Evolutionary conservation across 768 basidiomycete genomes (phyloP).

Genomic region (Auriscalpium vulgare): DNA sequence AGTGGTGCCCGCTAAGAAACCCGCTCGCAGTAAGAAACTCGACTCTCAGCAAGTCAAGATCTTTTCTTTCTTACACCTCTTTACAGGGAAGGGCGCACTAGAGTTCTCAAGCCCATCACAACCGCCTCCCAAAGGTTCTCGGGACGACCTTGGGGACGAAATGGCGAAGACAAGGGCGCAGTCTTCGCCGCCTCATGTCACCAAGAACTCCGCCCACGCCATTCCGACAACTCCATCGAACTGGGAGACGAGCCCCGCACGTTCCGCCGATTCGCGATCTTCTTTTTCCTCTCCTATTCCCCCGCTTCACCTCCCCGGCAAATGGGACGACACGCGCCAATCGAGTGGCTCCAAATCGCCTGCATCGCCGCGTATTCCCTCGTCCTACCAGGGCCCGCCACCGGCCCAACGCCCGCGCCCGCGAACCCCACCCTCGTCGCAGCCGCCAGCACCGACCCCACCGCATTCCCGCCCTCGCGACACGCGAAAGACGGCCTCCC

Average conservation of each 20-base stretch:
- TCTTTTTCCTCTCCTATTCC: background rate
- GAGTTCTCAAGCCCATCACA: background rate
- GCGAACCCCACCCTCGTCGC: background rate
- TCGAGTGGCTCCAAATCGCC: background rate
- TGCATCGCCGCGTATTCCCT: background rate
- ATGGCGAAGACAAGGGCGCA: background rate
- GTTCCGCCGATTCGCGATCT: background rate
- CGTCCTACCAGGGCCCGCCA: background rate
- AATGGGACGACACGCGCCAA: background rate
- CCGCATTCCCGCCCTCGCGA: background rate
- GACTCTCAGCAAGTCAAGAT: background rate
- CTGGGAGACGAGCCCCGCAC: background rate
- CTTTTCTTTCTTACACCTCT: background rate
- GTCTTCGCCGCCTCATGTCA: background rate
- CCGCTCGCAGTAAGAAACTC: background rate
- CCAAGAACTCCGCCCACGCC: background rate
- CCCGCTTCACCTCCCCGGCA: background rate
- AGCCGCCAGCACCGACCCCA: conserved; percentile 1
- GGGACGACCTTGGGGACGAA: too few species aligned
- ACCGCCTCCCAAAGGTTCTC: background rate
- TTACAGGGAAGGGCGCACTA: background rate
- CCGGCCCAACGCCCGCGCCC: background rate
- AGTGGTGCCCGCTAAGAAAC: background rate
- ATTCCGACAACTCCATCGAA: background rate
- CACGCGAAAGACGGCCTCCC: background rate